A percentile compares a stretch with the other conserved stretches of the same genome.
These are phyloP conservation scores for Boletus speciosus DNA, from an alignment of 768 basidiomycete genomes.

Conservation along the genomic window DNA sequence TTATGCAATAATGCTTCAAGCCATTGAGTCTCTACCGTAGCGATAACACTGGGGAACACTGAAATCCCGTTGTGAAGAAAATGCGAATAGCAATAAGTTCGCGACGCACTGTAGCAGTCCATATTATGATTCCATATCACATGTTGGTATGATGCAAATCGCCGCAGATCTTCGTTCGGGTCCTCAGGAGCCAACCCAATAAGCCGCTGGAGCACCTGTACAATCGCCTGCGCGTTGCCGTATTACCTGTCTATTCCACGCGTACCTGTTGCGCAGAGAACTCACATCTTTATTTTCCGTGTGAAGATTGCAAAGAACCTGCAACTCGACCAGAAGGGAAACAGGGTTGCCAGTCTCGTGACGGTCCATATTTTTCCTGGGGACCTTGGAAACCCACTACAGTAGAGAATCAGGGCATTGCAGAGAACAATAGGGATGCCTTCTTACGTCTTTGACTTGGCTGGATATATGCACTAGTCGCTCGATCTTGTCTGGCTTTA, in stretches of 20 bases:
- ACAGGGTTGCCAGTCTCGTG: conserved; percentile 11
- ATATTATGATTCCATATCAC: conserved; percentile 48
- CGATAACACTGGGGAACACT: conserved; percentile 34
- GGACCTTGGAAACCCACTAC: conserved; percentile 17
- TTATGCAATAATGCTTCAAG: conserved; percentile 47
- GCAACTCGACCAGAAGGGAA: conserved; percentile 27
- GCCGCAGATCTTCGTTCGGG: conserved; percentile 36
- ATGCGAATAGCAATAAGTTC: neutral
- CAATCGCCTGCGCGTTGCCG: conserved; percentile 10
- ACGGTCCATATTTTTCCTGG: neutral
- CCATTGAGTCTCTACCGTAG: conserved; percentile 45
- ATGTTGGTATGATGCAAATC: conserved; percentile 53
- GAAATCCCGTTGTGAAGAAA: neutral
- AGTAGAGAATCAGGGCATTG: conserved; percentile 1
- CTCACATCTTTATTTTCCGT: conserved; percentile 18
- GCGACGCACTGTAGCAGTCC: conserved; percentile 37
- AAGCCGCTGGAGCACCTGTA: conserved; percentile 33
- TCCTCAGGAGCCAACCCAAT: conserved; percentile 38
- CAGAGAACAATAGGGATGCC: neutral
- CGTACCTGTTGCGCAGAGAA: neutral
- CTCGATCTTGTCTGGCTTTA: conserved; percentile 1
- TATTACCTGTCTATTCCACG: neutral
- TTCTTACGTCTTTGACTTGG: conserved; percentile 23
- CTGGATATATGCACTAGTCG: conserved; percentile 15
- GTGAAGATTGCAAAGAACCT: conserved; percentile 16